A percentile compares a stretch with the other conserved stretches of the same genome.
phyloP scores from a whole-genome alignment of 2,329 filamentous ascomycete genomes.

The Colletotrichum sp. region DNA sequence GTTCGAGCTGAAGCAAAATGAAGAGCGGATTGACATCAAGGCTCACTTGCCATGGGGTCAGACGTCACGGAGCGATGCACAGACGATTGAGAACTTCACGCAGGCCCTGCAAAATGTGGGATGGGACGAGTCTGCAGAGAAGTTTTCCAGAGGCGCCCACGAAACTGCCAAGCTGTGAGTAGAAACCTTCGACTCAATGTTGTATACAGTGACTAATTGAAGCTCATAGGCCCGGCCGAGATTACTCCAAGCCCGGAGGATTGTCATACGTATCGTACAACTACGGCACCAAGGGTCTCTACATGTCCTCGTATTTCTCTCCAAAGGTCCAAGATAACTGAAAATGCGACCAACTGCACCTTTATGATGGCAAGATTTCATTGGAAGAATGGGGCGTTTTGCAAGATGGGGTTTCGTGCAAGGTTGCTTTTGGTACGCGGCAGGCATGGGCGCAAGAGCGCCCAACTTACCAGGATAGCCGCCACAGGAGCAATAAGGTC shows the following conservation, averaged over 20 bases:
- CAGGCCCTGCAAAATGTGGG: neutral
- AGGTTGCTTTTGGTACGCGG: neutral
- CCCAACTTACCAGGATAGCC: neutral
- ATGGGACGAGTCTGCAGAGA: constrained; percentile 3
- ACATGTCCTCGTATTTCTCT: constrained; percentile 14
- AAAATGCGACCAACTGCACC: accelerated
- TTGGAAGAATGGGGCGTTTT: neutral
- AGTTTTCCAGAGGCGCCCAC: neutral
- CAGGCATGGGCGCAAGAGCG: neutral
- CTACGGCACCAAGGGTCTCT: neutral
- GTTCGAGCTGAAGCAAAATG: constrained; percentile 25
- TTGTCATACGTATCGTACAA: neutral
- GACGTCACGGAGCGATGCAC: constrained; percentile 6
- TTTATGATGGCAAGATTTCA: neutral
- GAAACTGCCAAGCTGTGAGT: constrained; percentile 4
- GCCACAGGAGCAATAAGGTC: neutral
- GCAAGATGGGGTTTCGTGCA: neutral
- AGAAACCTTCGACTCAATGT: no score
- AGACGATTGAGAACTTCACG: constrained; percentile 6
- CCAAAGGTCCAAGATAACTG: neutral
- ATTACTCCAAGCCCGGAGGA: constrained; percentile 4
- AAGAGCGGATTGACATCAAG: constrained; percentile 16
- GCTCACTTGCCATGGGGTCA: constrained; percentile 8
- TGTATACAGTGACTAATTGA: neutral
- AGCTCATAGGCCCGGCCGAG: neutral